Conservation (phyloP, 805 yeast genomes). For the Starmerella apicola region DNA sequence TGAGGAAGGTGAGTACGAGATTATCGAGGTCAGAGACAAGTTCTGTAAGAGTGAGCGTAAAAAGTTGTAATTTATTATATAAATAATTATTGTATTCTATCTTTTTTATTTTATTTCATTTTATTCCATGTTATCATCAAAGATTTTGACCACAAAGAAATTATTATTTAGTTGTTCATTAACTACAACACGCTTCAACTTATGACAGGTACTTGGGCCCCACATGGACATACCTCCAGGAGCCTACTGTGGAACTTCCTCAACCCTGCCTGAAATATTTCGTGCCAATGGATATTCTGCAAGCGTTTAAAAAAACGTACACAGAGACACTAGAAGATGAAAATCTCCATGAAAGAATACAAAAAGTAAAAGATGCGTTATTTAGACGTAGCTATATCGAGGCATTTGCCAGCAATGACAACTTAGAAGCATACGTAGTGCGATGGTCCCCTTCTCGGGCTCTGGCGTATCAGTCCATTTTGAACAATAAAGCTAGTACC, state of each 20-base stretch:
- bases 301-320: conserved; percentile 23
- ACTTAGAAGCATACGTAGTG: conserved; percentile 63
- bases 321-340: conserved; percentile 18
- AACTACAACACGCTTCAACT: too few relatives aligned
- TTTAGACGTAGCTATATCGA: conserved; percentile 55
- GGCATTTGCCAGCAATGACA: conserved; percentile 54
- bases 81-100: too few relatives aligned
- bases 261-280: too few relatives aligned
- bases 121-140: too few relatives aligned
- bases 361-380: conserved; percentile 55
- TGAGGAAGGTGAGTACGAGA: conserved; percentile 88
- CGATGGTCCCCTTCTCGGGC: conserved; percentile 84
- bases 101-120: too few relatives aligned
- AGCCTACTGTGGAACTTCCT: too few relatives aligned
- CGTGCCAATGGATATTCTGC: conserved; percentile 19
- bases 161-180: too few relatives aligned
- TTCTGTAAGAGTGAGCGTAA: conserved; percentile 41
- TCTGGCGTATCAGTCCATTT: conserved; percentile 56
- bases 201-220: too few relatives aligned
- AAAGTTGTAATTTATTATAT: too few relatives aligned
- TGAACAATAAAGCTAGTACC: conserved; percentile 37
- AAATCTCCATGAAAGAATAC: conserved; percentile 37
- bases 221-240: too few relatives aligned
- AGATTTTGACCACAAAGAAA: too few relatives aligned
- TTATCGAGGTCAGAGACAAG: conserved; percentile 76